phyloP scores from a whole-genome alignment of 495 filamentous ascomycete species.

The Penicillium parvum region DNA sequence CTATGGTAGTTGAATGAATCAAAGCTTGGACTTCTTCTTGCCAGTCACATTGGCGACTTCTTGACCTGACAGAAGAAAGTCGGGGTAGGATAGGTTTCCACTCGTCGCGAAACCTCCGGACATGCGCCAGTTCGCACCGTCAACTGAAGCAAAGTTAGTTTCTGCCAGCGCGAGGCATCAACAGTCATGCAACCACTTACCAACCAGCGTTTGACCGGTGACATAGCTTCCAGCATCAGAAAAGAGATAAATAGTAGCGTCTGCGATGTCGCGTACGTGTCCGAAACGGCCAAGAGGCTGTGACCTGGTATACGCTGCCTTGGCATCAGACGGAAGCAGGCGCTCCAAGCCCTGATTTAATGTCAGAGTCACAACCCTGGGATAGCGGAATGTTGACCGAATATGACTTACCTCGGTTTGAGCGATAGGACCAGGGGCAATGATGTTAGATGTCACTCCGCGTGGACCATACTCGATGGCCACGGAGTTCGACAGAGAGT shows the following conservation, averaged over 20 bases:
- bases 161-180: background rate
- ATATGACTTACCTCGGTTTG: constrained; percentile 50
- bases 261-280: constrained; percentile 81
- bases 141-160: constrained; percentile 24
- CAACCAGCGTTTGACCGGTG: constrained; percentile 71
- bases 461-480: constrained; percentile 84
- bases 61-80: constrained; percentile 56
- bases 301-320: constrained; percentile 28
- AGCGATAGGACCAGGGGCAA: constrained; percentile 74
- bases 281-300: constrained; percentile 72
- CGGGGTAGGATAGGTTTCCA: constrained; percentile 50
- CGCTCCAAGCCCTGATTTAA: constrained; percentile 37
- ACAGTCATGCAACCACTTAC: constrained; percentile 22
- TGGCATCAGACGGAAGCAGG: constrained; percentile 34
- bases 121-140: constrained; percentile 45
- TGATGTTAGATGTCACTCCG: constrained; percentile 85
- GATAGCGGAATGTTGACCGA: background rate
- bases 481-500: constrained; percentile 68
- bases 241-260: constrained; percentile 86
- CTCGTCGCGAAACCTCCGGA: constrained; percentile 42
- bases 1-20: too few relatives aligned
- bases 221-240: constrained; percentile 79
- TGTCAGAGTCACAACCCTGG: background rate
- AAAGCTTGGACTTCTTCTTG: constrained; percentile 61
- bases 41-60: constrained; percentile 54